Conservation (phyloP, 2,329 filamentous ascomycete species). For the Plectosphaerella plurivora region DNA sequence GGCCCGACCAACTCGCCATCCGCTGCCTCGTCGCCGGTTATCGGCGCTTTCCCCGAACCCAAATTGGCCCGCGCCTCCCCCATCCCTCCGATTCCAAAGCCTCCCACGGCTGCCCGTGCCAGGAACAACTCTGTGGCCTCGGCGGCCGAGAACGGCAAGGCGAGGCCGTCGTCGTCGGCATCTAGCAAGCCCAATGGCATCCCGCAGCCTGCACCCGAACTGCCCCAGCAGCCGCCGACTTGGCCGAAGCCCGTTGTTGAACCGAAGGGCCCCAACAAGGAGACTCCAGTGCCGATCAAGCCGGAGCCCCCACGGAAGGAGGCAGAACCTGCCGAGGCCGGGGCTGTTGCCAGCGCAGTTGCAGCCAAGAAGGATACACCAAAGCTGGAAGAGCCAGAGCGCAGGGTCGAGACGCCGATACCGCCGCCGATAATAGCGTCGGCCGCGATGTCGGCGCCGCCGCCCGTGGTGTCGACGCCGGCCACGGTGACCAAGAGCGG, state of each 20-base stretch:
- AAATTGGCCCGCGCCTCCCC: slow-evolving; percentile 54
- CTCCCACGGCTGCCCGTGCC: slow-evolving; percentile 60
- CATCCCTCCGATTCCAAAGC: slow-evolving; percentile 36
- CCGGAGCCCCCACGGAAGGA: slow-evolving; percentile 14
- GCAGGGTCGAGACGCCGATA: slow-evolving; percentile 24
- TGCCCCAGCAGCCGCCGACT: slow-evolving; percentile 16
- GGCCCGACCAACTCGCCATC: slow-evolving; percentile 57
- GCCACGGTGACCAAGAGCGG: slow-evolving; percentile 58
- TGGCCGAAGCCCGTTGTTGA: slow-evolving; percentile 19
- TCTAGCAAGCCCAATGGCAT: slow-evolving; percentile 58
- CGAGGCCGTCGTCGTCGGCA: slow-evolving; percentile 54
- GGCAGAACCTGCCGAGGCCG: slow-evolving; percentile 17
- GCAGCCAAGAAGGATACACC: slow-evolving; percentile 37
- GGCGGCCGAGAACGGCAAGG: slow-evolving; percentile 47
- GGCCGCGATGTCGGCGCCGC: slow-evolving; percentile 34
- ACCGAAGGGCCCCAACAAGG: slow-evolving; percentile 20
- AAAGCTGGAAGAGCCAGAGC: slow-evolving; percentile 29
- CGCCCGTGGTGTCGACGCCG: slow-evolving; percentile 31
- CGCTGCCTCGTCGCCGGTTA: slow-evolving; percentile 70
- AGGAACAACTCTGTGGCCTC: slow-evolving; percentile 71
- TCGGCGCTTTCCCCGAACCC: slow-evolving; percentile 62
- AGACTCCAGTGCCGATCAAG: slow-evolving; percentile 9
- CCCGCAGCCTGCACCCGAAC: slow-evolving; percentile 31
- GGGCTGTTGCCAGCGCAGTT: slow-evolving; percentile 18
- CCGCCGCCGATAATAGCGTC: neutral